Conservation (phyloP, 176 grass and related monocot species). For the Avena atlantica region DNA sequence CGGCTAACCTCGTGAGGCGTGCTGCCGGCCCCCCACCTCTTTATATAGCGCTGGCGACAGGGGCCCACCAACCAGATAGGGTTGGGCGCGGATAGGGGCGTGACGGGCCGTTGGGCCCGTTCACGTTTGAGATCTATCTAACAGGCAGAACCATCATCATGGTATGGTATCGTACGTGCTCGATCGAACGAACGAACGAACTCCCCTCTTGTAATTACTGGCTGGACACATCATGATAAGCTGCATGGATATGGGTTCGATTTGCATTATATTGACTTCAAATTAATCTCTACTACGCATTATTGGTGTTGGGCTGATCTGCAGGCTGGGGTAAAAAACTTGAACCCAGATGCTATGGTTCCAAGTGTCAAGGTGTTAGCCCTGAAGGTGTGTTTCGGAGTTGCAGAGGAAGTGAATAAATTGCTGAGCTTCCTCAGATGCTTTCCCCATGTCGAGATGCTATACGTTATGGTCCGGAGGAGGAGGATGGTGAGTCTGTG, state of each 20-base stretch:
- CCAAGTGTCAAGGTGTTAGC: conserved; percentile 38
- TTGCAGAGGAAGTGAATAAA: conserved; percentile 3
- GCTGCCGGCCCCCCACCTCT: too few species aligned
- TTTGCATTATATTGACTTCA: neutral
- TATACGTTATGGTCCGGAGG: conserved; percentile 36
- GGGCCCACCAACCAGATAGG: too few species aligned
- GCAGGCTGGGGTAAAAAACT: conserved; percentile 25
- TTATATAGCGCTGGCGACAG: too few species aligned
- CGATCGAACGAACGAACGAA: too few species aligned
- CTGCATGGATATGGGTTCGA: neutral
- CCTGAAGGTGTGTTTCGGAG: conserved; percentile 21
- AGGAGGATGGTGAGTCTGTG: neutral
- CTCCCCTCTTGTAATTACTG: neutral
- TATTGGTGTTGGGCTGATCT: neutral
- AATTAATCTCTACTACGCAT: neutral
- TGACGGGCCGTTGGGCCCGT: too few species aligned
- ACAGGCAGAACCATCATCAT: conserved; percentile 18
- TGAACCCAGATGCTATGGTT: neutral
- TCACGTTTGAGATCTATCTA: too few species aligned
- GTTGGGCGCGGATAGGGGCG: too few species aligned
- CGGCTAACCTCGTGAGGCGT: too few species aligned
- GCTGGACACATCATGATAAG: neutral
- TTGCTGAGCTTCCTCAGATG: conserved; percentile 36
- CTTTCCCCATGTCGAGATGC: conserved; percentile 46
- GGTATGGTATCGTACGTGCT: neutral